Conservation (phyloP, 345 rosid species). For the Eucalyptus coolabah region DNA sequence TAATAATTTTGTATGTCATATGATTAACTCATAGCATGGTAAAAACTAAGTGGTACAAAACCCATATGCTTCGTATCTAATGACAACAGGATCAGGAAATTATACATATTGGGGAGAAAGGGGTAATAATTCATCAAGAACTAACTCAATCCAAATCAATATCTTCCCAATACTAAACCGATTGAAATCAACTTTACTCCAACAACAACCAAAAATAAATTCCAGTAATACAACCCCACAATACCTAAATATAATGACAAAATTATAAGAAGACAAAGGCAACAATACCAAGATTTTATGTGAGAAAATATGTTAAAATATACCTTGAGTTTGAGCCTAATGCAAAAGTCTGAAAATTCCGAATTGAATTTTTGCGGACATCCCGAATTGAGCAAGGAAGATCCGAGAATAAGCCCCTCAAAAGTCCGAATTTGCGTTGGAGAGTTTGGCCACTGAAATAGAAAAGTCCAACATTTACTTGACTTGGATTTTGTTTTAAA, state of each 20-base stretch:
- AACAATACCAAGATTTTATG: background rate
- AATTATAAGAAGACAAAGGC: background rate
- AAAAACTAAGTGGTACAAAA: background rate
- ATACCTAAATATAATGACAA: background rate
- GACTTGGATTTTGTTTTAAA: no score
- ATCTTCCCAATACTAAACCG: background rate
- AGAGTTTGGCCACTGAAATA: no score
- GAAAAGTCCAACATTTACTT: no score
- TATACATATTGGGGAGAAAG: background rate
- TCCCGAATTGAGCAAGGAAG: no score
- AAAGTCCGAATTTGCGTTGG: fast-evolving
- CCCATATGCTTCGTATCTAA: background rate
- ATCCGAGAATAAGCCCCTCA: fast-evolving
- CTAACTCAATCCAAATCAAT: background rate
- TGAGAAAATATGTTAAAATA: no score
- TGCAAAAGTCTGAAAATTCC: no score
- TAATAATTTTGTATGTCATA: background rate
- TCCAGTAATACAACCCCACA: background rate
- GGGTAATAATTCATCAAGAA: background rate
- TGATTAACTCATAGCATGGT: background rate
- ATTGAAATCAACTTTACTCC: background rate
- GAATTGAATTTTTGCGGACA: fast-evolving
- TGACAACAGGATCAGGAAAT: background rate
- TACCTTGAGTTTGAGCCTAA: no score
- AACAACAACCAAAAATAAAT: background rate